Percentiles rank a stretch among this genome's conserved stretches.
Conservation (phyloP, 176 grass and related monocot genomes). For the Hyparrhenia diplandra region DNA sequence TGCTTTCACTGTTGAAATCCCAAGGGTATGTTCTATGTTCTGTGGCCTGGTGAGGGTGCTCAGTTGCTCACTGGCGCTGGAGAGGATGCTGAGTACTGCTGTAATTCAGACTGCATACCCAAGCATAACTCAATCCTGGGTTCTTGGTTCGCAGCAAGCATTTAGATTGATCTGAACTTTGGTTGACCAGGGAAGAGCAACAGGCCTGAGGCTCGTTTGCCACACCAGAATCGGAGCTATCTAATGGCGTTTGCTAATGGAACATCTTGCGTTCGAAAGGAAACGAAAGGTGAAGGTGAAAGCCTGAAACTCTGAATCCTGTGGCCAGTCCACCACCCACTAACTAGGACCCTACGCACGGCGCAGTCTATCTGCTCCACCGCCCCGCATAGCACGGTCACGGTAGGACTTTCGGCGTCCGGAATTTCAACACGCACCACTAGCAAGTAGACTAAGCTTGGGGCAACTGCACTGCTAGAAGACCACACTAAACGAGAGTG, state of each 20-base stretch:
- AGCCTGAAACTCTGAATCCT: not conserved
- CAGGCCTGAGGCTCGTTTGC: not conserved
- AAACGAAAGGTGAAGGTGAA: too few species aligned
- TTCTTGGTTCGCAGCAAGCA: not conserved
- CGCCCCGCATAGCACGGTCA: too few species aligned
- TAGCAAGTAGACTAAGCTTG: not conserved
- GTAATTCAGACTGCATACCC: not conserved
- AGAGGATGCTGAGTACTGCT: not conserved
- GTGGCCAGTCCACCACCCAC: not conserved
- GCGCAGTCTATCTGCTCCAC: not conserved
- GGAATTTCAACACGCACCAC: conserved; percentile 1
- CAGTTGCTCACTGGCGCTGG: not conserved
- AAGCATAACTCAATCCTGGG: not conserved
- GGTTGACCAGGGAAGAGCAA: not conserved
- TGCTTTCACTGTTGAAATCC: not conserved
- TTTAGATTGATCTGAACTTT: not conserved
- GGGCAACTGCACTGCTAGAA: too few species aligned
- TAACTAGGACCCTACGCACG: not conserved
- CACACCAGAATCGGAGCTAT: not conserved
- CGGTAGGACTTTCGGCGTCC: conserved; percentile 1
- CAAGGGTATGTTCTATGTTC: too few species aligned
- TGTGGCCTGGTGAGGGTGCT: not conserved
- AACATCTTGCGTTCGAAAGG: not conserved
- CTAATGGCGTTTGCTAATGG: not conserved
- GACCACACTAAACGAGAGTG: not conserved